Conservation (phyloP, 129 eudicot genomes). For the Centrapalus pauciflorus region DNA sequence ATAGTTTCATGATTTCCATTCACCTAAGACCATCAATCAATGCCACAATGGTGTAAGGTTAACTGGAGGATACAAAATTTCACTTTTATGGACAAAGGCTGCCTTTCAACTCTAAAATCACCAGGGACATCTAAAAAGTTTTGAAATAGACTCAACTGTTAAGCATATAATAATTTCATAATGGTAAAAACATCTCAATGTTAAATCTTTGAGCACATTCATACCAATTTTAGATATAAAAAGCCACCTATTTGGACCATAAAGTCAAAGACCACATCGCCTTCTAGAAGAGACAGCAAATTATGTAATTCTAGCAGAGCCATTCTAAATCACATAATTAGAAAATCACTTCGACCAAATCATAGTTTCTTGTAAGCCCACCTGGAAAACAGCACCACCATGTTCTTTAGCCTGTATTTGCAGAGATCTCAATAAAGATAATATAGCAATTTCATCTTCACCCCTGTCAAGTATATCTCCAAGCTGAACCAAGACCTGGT, state of each 20-base stretch:
- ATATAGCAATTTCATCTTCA: conserved; percentile 95
- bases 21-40: conserved; percentile 42
- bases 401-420: conserved; percentile 86
- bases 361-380: conserved; percentile 5
- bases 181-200: not conserved
- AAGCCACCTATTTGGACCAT: conserved; percentile 1
- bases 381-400: conserved; percentile 99
- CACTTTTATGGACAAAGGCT: not conserved
- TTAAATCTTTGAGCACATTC: too few relatives aligned
- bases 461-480: conserved; percentile 98
- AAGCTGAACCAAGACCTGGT: conserved; percentile 88
- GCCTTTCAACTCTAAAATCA: not conserved
- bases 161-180: conserved; percentile 1
- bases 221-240: not conserved
- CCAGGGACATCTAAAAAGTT: not conserved
- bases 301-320: not conserved
- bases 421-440: conserved; percentile 75
- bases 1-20: conserved; percentile 96
- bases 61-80: not conserved
- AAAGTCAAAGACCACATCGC: conserved; percentile 2
- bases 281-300: not conserved
- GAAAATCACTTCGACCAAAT: not conserved
- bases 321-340: not conserved
- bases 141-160: not conserved
- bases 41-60: not conserved